Conservation (phyloP, 257 asterid species). For the Primulina eburnea region DNA sequence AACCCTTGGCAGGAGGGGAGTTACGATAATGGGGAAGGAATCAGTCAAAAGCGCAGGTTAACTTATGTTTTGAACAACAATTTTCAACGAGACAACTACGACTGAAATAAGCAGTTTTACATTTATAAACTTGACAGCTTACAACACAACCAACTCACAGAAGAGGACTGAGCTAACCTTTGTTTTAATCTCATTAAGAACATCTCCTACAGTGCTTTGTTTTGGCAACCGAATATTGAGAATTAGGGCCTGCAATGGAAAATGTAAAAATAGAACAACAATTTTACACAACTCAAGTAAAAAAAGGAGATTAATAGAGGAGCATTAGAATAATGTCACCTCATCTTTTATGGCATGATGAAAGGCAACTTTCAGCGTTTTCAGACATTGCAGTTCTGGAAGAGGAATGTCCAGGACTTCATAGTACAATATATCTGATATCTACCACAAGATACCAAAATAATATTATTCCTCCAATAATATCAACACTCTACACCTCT, state of each 20-base stretch:
- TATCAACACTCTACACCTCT: background rate
- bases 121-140: constrained; percentile 13
- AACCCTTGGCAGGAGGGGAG: background rate
- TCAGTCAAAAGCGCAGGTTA: background rate
- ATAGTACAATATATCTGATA: constrained; percentile 82
- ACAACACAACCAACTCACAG: background rate
- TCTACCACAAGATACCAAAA: constrained; percentile 36
- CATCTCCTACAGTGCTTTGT: constrained; percentile 81
- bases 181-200: constrained; percentile 62
- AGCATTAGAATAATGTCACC: constrained; percentile 37
- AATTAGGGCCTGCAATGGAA: constrained; percentile 54
- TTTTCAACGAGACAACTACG: too few relatives aligned
- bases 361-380: constrained; percentile 86
- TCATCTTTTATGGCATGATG: constrained; percentile 83
- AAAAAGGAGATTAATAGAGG: constrained; percentile 11
- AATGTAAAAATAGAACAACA: constrained; percentile 20
- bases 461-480: constrained; percentile 16
- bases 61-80: background rate
- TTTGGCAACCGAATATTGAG: constrained; percentile 76
- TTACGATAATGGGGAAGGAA: background rate
- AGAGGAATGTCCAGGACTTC: constrained; percentile 92
- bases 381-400: constrained; percentile 88
- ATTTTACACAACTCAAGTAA: constrained; percentile 5
- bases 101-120: background rate
- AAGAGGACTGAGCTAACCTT: constrained; percentile 40